Conservation (phyloP, 768 basidiomycete genomes). For the Agrocybe pediades region DNA sequence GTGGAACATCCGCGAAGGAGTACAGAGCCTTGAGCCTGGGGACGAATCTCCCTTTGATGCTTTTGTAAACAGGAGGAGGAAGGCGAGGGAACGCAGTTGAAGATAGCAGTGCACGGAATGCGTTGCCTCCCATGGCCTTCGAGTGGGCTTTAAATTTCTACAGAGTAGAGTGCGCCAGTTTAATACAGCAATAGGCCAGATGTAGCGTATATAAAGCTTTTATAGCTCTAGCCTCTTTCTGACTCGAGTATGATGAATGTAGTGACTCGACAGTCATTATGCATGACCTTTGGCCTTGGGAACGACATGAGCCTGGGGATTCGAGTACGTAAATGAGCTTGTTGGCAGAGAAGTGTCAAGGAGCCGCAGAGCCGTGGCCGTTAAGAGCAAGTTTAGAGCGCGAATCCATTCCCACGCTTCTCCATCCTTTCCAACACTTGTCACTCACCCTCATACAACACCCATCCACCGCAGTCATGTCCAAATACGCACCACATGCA, state of each 20-base stretch:
- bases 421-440: not conserved
- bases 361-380: not conserved
- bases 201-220: too few species aligned
- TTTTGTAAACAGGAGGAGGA: slow-evolving; percentile 51
- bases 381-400: not conserved
- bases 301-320: too few species aligned
- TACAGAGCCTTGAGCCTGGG: slow-evolving; percentile 49
- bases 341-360: too few species aligned
- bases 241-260: too few species aligned
- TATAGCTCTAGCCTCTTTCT: too few species aligned
- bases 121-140: slow-evolving; percentile 66
- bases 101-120: slow-evolving; percentile 51
- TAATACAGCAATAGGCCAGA: not conserved
- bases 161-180: not conserved
- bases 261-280: too few species aligned
- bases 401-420: not conserved
- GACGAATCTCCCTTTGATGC: slow-evolving; percentile 47
- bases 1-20: slow-evolving; percentile 51
- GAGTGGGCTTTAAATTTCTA: not conserved
- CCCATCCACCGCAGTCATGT: slow-evolving; percentile 45
- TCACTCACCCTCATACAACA: not conserved
- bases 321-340: too few species aligned
- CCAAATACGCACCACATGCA: slow-evolving; percentile 78
- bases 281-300: too few species aligned
- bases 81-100: slow-evolving; percentile 60